Evolutionary conservation across 2,329 filamentous ascomycete species (phyloP).

Genomic region (Pleoardoris graminearum): DNA sequence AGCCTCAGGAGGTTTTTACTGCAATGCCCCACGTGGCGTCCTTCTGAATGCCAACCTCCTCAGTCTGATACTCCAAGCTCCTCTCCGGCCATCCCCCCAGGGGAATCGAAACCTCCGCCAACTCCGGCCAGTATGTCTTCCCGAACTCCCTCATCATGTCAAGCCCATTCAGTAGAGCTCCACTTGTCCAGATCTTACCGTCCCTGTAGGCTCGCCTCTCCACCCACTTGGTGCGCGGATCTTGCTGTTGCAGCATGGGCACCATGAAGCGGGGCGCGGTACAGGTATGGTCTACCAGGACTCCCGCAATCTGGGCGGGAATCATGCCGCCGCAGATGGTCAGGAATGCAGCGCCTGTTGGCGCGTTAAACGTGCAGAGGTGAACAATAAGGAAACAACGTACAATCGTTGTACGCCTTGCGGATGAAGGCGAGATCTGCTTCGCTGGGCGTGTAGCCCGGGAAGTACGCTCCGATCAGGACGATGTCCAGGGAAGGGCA

Average conservation of each 20-base stretch:
- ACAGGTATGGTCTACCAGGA: slow-evolving; percentile 46
- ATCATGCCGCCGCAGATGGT: slow-evolving; percentile 47
- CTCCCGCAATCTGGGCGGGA: slow-evolving; percentile 39
- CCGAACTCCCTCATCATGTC: slow-evolving; percentile 40
- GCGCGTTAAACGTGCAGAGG: background rate
- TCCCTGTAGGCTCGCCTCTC: slow-evolving; percentile 36
- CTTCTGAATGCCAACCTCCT: background rate
- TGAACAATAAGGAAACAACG: background rate
- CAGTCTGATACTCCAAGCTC: slow-evolving; percentile 10
- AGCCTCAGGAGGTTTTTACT: too few species aligned
- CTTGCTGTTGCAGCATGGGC: slow-evolving; percentile 23
- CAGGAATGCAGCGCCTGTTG: slow-evolving; percentile 41
- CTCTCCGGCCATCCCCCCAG: slow-evolving; percentile 11
- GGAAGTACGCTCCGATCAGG: slow-evolving; percentile 46
- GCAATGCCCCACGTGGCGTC: background rate
- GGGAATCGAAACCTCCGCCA: slow-evolving; percentile 6
- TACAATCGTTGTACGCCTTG: slow-evolving; percentile 39
- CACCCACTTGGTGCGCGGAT: slow-evolving; percentile 45
- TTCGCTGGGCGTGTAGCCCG: slow-evolving; percentile 34
- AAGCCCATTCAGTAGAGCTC: slow-evolving; percentile 38
- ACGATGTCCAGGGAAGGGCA: slow-evolving; percentile 50
- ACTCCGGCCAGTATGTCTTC: slow-evolving; percentile 24
- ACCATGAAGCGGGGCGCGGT: slow-evolving; percentile 44
- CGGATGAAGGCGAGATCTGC: slow-evolving; percentile 45
- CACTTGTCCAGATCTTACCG: slow-evolving; percentile 42